Percentiles rank a stretch among this genome's conserved stretches.
These are phyloP conservation scores for Globisporangium paroecandrum DNA, from an alignment of 352 stramenopile genomes.

Conservation along the genomic window DNA sequence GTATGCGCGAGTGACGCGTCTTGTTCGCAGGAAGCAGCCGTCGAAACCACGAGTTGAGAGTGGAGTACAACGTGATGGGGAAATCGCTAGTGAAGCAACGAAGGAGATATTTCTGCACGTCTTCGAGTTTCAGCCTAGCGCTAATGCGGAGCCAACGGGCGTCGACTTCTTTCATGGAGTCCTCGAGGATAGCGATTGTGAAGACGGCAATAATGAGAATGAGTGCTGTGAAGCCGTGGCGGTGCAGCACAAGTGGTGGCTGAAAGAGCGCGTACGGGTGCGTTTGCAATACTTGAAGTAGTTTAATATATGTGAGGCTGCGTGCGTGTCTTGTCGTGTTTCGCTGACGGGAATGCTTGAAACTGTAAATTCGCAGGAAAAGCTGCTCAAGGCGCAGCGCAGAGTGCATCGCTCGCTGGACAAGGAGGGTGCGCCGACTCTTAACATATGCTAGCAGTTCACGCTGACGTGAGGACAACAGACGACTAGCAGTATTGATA, in stretches of 20 bases:
- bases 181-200: neutral
- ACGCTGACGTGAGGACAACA: neutral
- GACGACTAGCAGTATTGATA: neutral
- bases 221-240: constrained; percentile 1
- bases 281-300: neutral
- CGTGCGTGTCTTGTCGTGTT: neutral
- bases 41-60: constrained; percentile 2
- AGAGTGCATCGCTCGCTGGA: constrained; percentile 11
- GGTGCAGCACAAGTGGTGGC: constrained; percentile 12
- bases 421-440: neutral
- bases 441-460: neutral
- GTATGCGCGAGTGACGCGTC: constrained; percentile 2
- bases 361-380: neutral
- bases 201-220: neutral
- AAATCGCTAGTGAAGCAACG: neutral
- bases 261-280: constrained; percentile 10
- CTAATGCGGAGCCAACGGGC: neutral
- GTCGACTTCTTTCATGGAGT: constrained; percentile 4
- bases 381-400: constrained; percentile 11
- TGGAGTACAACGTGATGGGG: neutral
- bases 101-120: neutral
- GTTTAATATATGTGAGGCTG: neutral
- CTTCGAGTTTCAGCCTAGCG: constrained; percentile 13
- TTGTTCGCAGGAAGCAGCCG: constrained; percentile 15
- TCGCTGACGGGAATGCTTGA: neutral